Evolutionary conservation across 2,329 filamentous ascomycete species (phyloP).

Genomic region (Dactylellina leptospora): DNA sequence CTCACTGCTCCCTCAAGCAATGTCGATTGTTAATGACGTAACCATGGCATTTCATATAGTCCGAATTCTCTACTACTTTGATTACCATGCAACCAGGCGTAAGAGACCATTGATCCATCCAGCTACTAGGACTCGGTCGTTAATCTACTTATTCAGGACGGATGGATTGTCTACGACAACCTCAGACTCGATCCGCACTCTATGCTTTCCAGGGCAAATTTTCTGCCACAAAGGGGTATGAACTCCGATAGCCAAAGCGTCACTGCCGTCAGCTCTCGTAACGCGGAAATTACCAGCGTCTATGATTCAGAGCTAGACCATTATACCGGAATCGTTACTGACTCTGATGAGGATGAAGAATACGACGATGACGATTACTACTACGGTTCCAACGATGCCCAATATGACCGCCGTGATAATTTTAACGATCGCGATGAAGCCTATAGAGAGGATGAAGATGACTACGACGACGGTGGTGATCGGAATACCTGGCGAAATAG

Average conservation of each 20-base stretch:
- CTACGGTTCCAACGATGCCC: too few species aligned
- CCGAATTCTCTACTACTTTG: background rate
- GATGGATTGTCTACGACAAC: slow-evolving; percentile 17
- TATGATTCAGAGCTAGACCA: slow-evolving; percentile 17
- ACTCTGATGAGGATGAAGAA: too few species aligned
- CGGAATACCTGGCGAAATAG: too few species aligned
- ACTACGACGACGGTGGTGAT: too few species aligned
- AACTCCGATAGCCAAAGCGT: background rate
- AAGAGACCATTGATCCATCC: background rate
- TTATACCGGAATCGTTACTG: too few species aligned
- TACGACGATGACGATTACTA: too few species aligned
- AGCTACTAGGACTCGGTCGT: background rate
- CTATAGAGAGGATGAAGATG: too few species aligned
- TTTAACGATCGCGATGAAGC: too few species aligned
- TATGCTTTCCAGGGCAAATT: slow-evolving; percentile 14
- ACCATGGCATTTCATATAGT: slow-evolving; percentile 6
- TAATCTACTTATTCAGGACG: background rate
- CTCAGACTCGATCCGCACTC: background rate
- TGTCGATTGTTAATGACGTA: too few species aligned
- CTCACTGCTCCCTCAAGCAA: too few species aligned
- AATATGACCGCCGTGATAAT: too few species aligned
- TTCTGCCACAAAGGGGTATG: slow-evolving; percentile 20
- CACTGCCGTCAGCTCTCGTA: slow-evolving; percentile 6
- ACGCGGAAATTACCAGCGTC: slow-evolving; percentile 2
- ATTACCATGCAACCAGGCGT: slow-evolving; percentile 8